Evolutionary conservation across 2,329 filamentous ascomycete species (phyloP).

Genomic region (Coniella vitis): DNA sequence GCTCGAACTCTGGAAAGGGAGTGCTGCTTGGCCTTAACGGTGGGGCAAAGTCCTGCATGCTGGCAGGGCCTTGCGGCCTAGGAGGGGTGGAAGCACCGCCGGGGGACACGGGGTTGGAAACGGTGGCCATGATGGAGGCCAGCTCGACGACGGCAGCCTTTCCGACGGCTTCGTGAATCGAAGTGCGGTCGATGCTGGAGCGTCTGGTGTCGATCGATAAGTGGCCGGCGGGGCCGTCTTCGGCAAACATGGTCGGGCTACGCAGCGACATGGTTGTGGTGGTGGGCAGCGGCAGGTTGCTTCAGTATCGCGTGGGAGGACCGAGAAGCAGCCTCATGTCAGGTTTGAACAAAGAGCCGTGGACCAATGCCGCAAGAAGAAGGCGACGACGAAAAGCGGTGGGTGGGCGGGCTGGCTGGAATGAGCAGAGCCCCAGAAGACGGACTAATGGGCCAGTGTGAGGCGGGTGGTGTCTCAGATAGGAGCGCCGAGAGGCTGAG

Average conservation of each 20-base stretch:
- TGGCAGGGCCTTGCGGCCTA: conserved; percentile 36
- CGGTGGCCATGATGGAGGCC: conserved; percentile 37
- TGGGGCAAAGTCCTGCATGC: conserved; percentile 38
- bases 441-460: neutral
- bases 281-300: conserved; percentile 3
- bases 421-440: neutral
- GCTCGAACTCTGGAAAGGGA: conserved; percentile 50
- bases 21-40: conserved; percentile 53
- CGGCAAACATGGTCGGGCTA: conserved; percentile 17
- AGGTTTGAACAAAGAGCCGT: neutral
- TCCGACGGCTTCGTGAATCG: conserved; percentile 28
- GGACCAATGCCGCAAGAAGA: neutral
- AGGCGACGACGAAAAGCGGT: neutral
- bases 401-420: neutral
- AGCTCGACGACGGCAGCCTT: conserved; percentile 36
- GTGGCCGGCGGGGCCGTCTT: conserved; percentile 19
- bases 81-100: conserved; percentile 47
- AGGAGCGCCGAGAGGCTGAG: neutral
- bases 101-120: conserved; percentile 49
- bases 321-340: conserved; percentile 11
- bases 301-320: conserved; percentile 10
- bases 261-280: conserved; percentile 19
- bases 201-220: conserved; percentile 24
- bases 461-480: neutral
- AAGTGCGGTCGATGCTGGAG: conserved; percentile 16